Percentiles rank a stretch among this genome's conserved stretches.
Conservation (phyloP, 2,329 filamentous ascomycete species). For the Phoma sp. region DNA sequence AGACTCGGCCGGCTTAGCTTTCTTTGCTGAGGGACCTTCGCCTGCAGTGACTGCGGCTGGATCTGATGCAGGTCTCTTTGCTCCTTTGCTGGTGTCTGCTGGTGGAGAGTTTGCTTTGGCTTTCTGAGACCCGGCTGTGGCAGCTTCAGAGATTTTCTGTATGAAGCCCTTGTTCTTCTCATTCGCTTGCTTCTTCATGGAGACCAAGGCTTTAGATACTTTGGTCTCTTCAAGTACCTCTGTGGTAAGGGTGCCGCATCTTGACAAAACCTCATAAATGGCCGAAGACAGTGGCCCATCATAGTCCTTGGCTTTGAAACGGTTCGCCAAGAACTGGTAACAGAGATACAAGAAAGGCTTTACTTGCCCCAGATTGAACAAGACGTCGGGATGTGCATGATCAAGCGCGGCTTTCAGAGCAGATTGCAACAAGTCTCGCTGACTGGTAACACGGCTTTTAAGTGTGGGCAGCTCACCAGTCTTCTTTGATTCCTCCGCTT, state of each 20-base stretch:
- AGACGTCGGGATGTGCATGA: conserved; percentile 54
- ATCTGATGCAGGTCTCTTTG: conserved; percentile 39
- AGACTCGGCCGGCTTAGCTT: conserved; percentile 36
- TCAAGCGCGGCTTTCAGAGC: conserved; percentile 55
- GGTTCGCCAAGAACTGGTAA: conserved; percentile 57
- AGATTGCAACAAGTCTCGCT: conserved; percentile 63
- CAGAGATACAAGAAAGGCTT: conserved; percentile 53
- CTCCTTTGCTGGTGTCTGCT: conserved; percentile 31
- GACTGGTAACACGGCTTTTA: conserved; percentile 62
- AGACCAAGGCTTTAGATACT: conserved; percentile 68
- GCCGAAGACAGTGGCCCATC: conserved; percentile 50
- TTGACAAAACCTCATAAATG: conserved; percentile 62
- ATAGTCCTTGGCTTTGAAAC: conserved; percentile 53
- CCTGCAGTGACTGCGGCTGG: conserved; percentile 21
- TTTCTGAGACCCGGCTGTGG: conserved; percentile 51
- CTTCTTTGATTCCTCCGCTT: conserved; percentile 64
- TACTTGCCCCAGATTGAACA: conserved; percentile 48
- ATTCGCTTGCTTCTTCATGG: conserved; percentile 69
- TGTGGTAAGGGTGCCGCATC: conserved; percentile 66
- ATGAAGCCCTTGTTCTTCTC: conserved; percentile 67
- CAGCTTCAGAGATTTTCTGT: conserved; percentile 59
- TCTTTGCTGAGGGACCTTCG: conserved; percentile 34
- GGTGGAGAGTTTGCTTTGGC: conserved; percentile 40
- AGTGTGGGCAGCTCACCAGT: conserved; percentile 60
- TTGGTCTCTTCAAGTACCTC: conserved; percentile 68